Percentiles rank a stretch among this genome's conserved stretches.
These are phyloP conservation scores for Neurospora intermedia DNA, from an alignment of 495 filamentous ascomycete genomes.

Conservation along the genomic window DNA sequence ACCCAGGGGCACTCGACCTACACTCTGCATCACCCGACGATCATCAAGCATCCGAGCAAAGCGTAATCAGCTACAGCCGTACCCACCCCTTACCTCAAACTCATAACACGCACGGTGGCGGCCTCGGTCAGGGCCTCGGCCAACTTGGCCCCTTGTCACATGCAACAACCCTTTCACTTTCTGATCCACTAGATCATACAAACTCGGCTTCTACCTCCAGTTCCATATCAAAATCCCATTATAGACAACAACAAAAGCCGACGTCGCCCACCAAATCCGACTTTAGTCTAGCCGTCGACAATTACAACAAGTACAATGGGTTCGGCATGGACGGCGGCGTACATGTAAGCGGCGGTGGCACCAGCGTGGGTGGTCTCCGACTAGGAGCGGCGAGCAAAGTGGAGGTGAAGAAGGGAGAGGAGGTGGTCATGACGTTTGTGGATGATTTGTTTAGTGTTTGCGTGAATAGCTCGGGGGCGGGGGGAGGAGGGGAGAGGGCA, in stretches of 20 bases:
- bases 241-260: not conserved
- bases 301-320: not conserved
- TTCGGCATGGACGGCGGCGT: not conserved
- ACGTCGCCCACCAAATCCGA: not conserved
- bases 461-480: slow-evolving; percentile 11
- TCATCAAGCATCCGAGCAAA: not conserved
- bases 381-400: not conserved
- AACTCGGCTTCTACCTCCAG: not conserved
- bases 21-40: not conserved
- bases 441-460: slow-evolving; percentile 28
- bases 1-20: not conserved
- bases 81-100: not conserved
- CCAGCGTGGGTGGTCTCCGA: not conserved
- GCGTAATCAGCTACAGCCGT: not conserved
- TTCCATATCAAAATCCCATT: not conserved
- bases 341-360: not conserved
- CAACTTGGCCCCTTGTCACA: not conserved
- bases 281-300: not conserved
- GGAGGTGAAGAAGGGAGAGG: slow-evolving; percentile 16
- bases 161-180: too few relatives aligned
- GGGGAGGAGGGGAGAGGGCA: not conserved
- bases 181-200: not conserved
- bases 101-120: not conserved
- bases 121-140: not conserved
- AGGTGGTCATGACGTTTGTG: slow-evolving; percentile 25